Percentiles rank a stretch among this genome's conserved stretches.
These are phyloP conservation scores for Penicillium aurantiogriseum DNA, from an alignment of 2,329 filamentous ascomycete genomes.

Conservation along the genomic window DNA sequence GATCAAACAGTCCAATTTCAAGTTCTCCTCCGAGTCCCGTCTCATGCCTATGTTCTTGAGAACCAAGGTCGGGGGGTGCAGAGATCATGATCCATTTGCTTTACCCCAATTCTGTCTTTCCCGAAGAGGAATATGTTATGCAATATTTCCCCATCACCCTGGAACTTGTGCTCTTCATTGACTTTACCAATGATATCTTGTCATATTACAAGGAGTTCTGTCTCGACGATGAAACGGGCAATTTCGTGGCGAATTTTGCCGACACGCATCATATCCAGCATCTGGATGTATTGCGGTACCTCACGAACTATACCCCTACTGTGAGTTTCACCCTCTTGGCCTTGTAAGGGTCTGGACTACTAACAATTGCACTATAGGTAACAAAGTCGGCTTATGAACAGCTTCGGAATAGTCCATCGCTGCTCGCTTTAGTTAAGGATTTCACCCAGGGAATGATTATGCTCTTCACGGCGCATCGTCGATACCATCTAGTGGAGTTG, in stretches of 20 bases:
- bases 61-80: constrained; percentile 13
- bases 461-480: constrained; percentile 12
- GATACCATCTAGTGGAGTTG: constrained; percentile 14
- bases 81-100: constrained; percentile 13
- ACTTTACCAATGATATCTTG: constrained; percentile 17
- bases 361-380: background rate
- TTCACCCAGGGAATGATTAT: constrained; percentile 13
- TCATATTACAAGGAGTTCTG: constrained; percentile 18
- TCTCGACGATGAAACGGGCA: constrained; percentile 8
- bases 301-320: constrained; percentile 7
- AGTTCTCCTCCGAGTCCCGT: background rate
- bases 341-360: too few relatives aligned
- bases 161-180: constrained; percentile 13
- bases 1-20: constrained; percentile 7
- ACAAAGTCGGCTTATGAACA: constrained; percentile 7
- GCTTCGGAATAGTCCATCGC: background rate
- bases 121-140: constrained; percentile 10
- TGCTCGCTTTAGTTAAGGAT: constrained; percentile 1
- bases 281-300: constrained; percentile 14
- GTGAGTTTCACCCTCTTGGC: background rate
- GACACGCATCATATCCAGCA: constrained; percentile 10
- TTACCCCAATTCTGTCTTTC: constrained; percentile 10
- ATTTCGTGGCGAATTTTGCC: constrained; percentile 14
- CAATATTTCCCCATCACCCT: constrained; percentile 12
- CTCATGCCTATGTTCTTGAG: constrained; percentile 17